These are phyloP conservation scores for Mycena belliarum DNA, from an alignment of 768 basidiomycete genomes.

Conservation along the genomic window DNA sequence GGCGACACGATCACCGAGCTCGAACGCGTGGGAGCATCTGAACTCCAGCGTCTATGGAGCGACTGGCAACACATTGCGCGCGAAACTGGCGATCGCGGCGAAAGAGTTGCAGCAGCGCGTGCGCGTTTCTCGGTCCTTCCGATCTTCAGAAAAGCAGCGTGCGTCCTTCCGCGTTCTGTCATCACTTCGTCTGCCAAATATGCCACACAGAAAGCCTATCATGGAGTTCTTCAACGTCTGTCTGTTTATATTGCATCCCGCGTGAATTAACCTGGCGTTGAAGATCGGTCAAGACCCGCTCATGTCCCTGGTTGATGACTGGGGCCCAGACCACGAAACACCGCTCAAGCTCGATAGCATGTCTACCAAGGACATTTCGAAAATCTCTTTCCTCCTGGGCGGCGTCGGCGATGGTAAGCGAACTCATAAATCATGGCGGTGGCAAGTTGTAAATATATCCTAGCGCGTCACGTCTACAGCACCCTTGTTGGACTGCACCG, in stretches of 20 bases:
- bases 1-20: neutral
- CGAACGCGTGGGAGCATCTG: neutral
- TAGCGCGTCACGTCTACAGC: slow-evolving; percentile 9
- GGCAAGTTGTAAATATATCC: neutral
- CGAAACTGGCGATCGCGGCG: neutral
- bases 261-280: neutral
- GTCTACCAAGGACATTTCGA: neutral
- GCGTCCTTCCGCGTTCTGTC: neutral
- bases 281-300: slow-evolving; percentile 9
- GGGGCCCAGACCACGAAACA: neutral
- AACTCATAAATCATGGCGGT: neutral
- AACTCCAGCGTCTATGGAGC: neutral
- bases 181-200: neutral
- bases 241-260: neutral
- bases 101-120: neutral
- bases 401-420: slow-evolving; percentile 9
- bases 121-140: slow-evolving; percentile 5
- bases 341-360: neutral
- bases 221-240: slow-evolving; percentile 4
- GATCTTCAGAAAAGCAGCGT: slow-evolving; percentile 8
- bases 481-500: slow-evolving; percentile 9
- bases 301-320: slow-evolving; percentile 10
- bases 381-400: slow-evolving; percentile 2
- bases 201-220: neutral
- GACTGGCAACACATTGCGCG: slow-evolving; percentile 2